Percentiles rank a stretch among this genome's conserved stretches.
phyloP scores from a whole-genome alignment of 129 eudicot species.

The Oenanthe sinensis region DNA sequence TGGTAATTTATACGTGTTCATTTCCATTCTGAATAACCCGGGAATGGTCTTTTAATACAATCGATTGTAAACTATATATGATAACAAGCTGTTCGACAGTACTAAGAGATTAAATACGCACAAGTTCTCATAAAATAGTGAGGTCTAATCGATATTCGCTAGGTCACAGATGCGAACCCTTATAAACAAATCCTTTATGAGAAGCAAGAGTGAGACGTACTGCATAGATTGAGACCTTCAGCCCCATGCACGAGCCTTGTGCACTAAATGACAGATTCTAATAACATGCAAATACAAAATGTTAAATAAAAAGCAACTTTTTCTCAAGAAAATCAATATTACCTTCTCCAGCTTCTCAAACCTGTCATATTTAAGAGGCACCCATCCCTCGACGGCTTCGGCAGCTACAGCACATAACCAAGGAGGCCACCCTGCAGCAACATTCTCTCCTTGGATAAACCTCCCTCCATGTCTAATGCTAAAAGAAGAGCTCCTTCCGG shows the following conservation, averaged over 20 bases:
- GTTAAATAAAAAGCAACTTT: neutral
- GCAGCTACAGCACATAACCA: conserved; percentile 83
- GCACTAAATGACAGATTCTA: neutral
- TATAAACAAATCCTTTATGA: neutral
- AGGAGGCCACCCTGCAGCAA: conserved; percentile 85
- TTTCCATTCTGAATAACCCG: neutral
- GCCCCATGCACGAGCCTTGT: too few species aligned
- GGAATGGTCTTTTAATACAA: neutral
- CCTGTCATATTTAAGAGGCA: conserved; percentile 48
- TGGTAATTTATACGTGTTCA: neutral
- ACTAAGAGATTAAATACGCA: neutral
- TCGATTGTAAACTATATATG: neutral
- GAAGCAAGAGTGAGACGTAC: neutral
- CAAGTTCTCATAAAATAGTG: neutral
- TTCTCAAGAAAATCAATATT: neutral
- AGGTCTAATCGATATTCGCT: neutral
- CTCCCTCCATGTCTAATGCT: conserved; percentile 36
- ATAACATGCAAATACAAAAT: neutral
- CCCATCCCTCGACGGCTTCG: conserved; percentile 80
- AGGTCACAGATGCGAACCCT: neutral
- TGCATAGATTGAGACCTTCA: neutral
- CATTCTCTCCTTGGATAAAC: conserved; percentile 40
- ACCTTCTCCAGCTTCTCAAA: conserved; percentile 79
- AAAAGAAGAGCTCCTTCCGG: conserved; percentile 18
- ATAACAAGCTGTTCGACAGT: neutral